Conservation (phyloP, 192 early-diverging fungal genomes). For the Coemansia sp. region DNA sequence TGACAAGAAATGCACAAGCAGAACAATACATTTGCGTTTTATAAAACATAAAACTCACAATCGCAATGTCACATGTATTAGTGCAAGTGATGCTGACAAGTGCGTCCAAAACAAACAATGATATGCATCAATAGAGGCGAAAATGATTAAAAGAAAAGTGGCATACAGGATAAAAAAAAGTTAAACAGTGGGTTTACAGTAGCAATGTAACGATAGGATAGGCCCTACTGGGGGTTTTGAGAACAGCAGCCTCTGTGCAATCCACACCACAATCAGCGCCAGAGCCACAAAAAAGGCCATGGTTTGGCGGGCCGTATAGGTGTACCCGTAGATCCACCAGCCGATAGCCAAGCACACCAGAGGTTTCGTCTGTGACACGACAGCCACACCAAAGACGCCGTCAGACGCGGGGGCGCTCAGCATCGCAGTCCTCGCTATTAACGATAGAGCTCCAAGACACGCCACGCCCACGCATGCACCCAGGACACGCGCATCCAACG, state of each 20-base stretch:
- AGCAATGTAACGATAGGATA: not conserved
- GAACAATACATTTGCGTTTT: too few species aligned
- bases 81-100: too few species aligned
- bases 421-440: constrained; percentile 18
- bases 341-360: constrained; percentile 34
- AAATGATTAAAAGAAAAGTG: too few species aligned
- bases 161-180: too few species aligned
- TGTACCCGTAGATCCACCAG: constrained; percentile 46
- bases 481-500: constrained; percentile 7
- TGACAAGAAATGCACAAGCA: too few species aligned
- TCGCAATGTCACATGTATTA: too few species aligned
- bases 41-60: too few species aligned
- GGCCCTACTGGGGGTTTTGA: not conserved
- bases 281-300: constrained; percentile 11
- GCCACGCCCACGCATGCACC: constrained; percentile 21
- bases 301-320: constrained; percentile 14
- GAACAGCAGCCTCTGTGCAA: not conserved
- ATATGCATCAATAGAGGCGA: too few species aligned
- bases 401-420: constrained; percentile 14
- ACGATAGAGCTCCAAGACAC: constrained; percentile 21
- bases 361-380: constrained; percentile 13
- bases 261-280: not conserved
- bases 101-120: too few species aligned
- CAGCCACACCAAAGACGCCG: constrained; percentile 31
- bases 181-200: not conserved